phyloP scores from a whole-genome alignment of 352 stramenopile species.

The Phytopythium montanum region DNA sequence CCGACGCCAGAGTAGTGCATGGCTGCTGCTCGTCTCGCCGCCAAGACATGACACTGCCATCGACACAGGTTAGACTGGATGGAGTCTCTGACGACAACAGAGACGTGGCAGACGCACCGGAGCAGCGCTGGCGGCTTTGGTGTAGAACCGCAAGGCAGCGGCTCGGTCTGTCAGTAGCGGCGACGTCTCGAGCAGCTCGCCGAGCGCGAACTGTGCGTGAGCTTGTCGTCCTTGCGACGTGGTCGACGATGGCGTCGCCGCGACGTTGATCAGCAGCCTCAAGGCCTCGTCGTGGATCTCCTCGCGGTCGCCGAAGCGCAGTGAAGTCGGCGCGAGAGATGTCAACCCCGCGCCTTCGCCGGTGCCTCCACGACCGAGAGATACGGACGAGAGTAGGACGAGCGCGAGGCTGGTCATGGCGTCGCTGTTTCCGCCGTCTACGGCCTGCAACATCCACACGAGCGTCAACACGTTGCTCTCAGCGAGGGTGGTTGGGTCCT shows the following conservation, averaged over 20 bases:
- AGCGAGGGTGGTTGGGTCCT: background rate
- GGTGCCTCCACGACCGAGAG: background rate
- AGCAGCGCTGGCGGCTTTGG: constrained; percentile 39
- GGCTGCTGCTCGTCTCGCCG: constrained; percentile 47
- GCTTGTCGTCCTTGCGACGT: constrained; percentile 16
- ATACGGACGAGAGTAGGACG: constrained; percentile 26
- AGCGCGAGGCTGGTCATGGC: constrained; percentile 58
- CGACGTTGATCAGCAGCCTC: constrained; percentile 48
- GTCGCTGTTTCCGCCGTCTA: constrained; percentile 28
- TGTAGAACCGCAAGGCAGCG: constrained; percentile 56
- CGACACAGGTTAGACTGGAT: background rate
- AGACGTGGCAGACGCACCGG: constrained; percentile 9
- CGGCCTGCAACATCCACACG: constrained; percentile 17
- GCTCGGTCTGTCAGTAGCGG: constrained; percentile 39
- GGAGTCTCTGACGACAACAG: background rate
- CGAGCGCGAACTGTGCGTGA: constrained; percentile 32
- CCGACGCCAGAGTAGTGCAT: constrained; percentile 66
- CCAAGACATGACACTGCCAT: constrained; percentile 10
- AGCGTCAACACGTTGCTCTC: background rate
- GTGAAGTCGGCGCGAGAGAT: constrained; percentile 7
- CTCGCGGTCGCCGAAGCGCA: constrained; percentile 45
- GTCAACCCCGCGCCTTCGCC: background rate
- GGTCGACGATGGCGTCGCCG: background rate
- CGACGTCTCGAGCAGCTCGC: constrained; percentile 54
- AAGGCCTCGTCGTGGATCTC: constrained; percentile 61